Evolutionary conservation across 2,329 filamentous ascomycete species (phyloP), one percentile per base, ranked within the genome.

Genomic region (Amylocarpus encephaloides): DNA sequence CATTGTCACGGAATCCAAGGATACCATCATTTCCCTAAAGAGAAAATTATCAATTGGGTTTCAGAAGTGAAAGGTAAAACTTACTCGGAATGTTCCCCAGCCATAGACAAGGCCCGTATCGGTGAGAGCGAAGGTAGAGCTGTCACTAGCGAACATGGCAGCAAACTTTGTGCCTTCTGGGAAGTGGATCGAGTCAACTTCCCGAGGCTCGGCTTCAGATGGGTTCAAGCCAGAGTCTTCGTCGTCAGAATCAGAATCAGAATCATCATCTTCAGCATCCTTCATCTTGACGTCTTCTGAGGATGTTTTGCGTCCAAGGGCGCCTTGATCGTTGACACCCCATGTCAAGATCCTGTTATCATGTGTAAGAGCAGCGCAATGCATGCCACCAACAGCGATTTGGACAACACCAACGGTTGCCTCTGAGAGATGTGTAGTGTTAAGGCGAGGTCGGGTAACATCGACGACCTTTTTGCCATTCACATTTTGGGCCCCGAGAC

Each of bases 271-370:
- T 16, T 79, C 79, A 12, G 74, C 73, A 48, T 81, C 77, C 49
- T 78, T 74, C 29, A 78, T 67, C 15, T 80, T 81, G 43, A 84
- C 84, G 2, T 84, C 79, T 76, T 82, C 85, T 11, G 71, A 71
- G 2, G 86, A 91, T 1, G 44, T 22, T 64, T 87, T 79, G 63
- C 88, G 77, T 38, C 88, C 88, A 34, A 94, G 76, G 7, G 88
- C 86, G 55, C 86, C 85, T 63, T 90, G 83, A 64, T 94, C 88
- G 65, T 93, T 93, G 59, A 93, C 88, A 48, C 88, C 88, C 88
- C 88, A 94, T 26, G 86, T 90, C 48, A 89, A 71, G 59, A 94
- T 86, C 70, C 83, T 83, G 73, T 90, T 88, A 67, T 92, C 85
- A 59, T 83, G 78, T 44, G 88, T 92, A 46, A 93, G 71, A 2